Evolutionary conservation across 2,329 filamentous ascomycete genomes (phyloP).

Genomic region (Onygenales sp.): DNA sequence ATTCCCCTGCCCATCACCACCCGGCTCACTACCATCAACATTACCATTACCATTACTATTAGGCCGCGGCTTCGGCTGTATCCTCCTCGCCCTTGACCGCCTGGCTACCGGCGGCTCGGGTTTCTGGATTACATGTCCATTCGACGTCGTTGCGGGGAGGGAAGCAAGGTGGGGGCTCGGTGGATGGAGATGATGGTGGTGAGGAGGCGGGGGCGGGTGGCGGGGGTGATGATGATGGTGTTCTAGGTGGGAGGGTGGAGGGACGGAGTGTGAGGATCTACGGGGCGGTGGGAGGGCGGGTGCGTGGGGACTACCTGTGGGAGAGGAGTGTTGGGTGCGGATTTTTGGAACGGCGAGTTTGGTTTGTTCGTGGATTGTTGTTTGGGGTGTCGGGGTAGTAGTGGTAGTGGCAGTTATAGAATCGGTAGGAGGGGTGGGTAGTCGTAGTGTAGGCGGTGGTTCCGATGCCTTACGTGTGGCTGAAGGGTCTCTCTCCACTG

Average conservation of each 20-base stretch:
- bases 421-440: conserved; percentile 1
- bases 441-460: neutral
- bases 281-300: conserved; percentile 33
- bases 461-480: conserved; percentile 5
- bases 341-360: conserved; percentile 1
- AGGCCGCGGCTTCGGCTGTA: no score
- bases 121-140: neutral
- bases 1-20: no score
- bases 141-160: conserved; percentile 4
- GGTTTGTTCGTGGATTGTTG: neutral
- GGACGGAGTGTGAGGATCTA: conserved; percentile 24
- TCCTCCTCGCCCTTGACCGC: no score
- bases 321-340: neutral
- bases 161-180: neutral
- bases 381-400: neutral
- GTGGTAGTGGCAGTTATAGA: neutral
- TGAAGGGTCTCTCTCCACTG: neutral
- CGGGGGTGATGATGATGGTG: conserved; percentile 10
- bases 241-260: conserved; percentile 9
- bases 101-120: conserved; percentile 14
- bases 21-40: no score
- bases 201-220: conserved; percentile 8
- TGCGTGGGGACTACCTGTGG: conserved; percentile 14
- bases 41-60: no score
- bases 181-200: conserved; percentile 4